phyloP scores from a whole-genome alignment of 129 eudicot species.

The Pulicaria dysenterica region DNA sequence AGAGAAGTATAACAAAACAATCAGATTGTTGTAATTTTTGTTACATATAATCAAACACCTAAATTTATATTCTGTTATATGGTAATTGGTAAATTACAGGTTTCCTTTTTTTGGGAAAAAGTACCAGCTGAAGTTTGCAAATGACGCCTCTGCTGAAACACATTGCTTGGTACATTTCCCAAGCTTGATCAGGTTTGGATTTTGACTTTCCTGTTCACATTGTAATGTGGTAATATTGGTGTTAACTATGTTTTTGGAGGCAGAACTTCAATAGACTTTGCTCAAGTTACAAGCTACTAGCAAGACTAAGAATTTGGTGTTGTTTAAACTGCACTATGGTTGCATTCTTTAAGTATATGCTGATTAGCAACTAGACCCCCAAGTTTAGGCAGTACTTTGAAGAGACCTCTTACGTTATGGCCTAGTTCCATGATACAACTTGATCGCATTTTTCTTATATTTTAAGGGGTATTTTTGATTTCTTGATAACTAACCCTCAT shows the following conservation, averaged over 20 bases:
- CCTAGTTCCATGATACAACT: no score
- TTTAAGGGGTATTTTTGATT: background rate
- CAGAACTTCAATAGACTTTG: background rate
- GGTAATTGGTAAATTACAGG: constrained; percentile 41
- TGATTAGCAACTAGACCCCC: no score
- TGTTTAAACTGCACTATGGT: background rate
- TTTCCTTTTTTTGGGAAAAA: constrained; percentile 92
- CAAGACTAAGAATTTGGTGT: background rate
- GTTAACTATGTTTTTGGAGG: background rate
- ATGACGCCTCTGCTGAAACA: constrained; percentile 76
- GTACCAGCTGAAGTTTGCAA: constrained; percentile 93
- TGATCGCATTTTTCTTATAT: background rate
- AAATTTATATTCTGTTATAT: constrained; percentile 7
- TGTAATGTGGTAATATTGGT: background rate
- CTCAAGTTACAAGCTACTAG: constrained; percentile 1
- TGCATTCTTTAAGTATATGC: background rate
- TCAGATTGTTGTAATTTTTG: constrained; percentile 2
- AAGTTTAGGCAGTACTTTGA: no score
- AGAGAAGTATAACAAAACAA: constrained; percentile 69
- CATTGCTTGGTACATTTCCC: constrained; percentile 96
- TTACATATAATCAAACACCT: constrained; percentile 5
- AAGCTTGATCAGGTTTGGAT: constrained; percentile 76
- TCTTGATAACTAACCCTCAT: background rate
- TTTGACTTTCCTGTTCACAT: constrained; percentile 13
- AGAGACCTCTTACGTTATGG: no score